Conservation (phyloP, 2,329 filamentous ascomycete species). For the Leptosphaerulina australis region DNA sequence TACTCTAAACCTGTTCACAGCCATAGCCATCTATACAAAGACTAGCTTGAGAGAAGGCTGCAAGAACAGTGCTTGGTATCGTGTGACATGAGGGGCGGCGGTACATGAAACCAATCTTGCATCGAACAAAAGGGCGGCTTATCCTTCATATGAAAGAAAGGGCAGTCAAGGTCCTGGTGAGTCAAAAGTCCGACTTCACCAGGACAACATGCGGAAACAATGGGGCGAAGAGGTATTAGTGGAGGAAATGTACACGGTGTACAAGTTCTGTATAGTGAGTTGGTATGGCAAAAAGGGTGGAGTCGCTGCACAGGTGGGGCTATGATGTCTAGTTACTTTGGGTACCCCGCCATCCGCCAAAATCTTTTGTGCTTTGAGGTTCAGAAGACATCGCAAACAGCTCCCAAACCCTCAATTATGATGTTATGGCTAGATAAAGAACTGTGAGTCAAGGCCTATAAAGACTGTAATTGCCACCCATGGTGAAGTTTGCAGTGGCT, state of each 20-base stretch:
- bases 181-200: not conserved
- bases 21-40: not conserved
- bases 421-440: not conserved
- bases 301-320: slow-evolving; percentile 1
- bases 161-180: not conserved
- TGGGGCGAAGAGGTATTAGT: not conserved
- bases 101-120: slow-evolving; percentile 9
- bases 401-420: not conserved
- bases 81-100: slow-evolving; percentile 3
- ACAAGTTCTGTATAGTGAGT: slow-evolving; percentile 1
- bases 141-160: not conserved
- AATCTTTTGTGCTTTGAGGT: not conserved
- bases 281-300: slow-evolving; percentile 8
- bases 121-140: slow-evolving; percentile 13
- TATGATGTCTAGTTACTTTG: slow-evolving; percentile 4
- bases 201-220: not conserved
- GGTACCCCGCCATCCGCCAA: slow-evolving; percentile 12
- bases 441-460: not conserved
- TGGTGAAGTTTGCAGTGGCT: not conserved
- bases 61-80: not conserved
- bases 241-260: slow-evolving; percentile 7
- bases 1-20: too few species aligned
- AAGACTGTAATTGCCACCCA: not conserved
- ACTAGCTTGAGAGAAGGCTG: not conserved
- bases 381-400: not conserved